phyloP scores from a whole-genome alignment of 2,329 filamentous ascomycete genomes.

The Xylariaceae sp. region DNA sequence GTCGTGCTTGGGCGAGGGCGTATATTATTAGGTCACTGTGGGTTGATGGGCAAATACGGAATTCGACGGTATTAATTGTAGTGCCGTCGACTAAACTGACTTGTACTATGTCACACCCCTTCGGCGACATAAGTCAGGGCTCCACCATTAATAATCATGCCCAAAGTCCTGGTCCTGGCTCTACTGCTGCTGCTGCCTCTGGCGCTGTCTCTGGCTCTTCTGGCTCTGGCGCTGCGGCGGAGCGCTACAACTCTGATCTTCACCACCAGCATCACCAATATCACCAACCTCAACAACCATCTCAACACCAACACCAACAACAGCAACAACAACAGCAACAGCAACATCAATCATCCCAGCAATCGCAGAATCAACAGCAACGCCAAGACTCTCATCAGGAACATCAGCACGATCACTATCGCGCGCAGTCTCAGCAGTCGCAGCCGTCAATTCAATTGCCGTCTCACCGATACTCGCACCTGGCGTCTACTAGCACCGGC shows the following conservation, averaged over 20 bases:
- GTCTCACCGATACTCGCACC: background rate
- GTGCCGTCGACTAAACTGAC: background rate
- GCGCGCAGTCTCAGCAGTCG: background rate
- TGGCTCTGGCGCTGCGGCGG: no score
- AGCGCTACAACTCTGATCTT: background rate
- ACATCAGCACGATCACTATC: background rate
- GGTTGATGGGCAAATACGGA: no score
- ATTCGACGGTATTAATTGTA: background rate
- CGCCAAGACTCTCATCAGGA: background rate
- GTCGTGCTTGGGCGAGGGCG: no score
- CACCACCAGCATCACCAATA: slow-evolving; percentile 10
- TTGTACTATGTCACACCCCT: slow-evolving; percentile 19
- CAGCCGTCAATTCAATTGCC: background rate
- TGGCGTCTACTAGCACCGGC: no score
- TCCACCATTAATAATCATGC: slow-evolving; percentile 17
- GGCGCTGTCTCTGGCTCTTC: no score
- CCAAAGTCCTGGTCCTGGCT: slow-evolving; percentile 6
- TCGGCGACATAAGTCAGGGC: slow-evolving; percentile 11
- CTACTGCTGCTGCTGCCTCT: no score
- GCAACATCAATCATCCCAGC: background rate
- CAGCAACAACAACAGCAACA: slow-evolving; percentile 1
- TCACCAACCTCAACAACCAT: background rate
- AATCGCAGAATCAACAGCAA: background rate
- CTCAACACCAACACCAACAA: slow-evolving; percentile 7
- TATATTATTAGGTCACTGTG: no score